Evolutionary conservation across 2,329 filamentous ascomycete species (phyloP), one percentile per base, ranked within the genome.

Genomic region (Penicillium italicum): DNA sequence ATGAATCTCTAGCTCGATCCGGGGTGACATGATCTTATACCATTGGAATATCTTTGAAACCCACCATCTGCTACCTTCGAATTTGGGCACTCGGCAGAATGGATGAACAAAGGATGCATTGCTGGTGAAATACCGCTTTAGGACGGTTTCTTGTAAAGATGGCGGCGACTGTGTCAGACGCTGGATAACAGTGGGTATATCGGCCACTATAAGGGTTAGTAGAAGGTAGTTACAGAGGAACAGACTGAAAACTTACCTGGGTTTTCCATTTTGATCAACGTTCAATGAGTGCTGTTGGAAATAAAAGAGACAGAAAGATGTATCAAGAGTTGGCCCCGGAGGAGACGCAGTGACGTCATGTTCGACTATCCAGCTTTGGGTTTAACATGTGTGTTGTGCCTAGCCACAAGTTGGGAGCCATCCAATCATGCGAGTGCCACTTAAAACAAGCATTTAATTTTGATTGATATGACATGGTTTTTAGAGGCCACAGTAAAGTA

Each of bases 11-110:
- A 93, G 74, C 41, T 86, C 80, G 61, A 94, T 89, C 18, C 79
- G 77, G 0, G 91, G 91, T 58, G 86, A 90, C 68, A 96, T 78
- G 61, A 93, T 88, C 67, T 91, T 90, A 74, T 95, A 93, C 89
- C 88, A 92, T 38, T 85, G 83, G 68, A 90, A 95, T 54, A 96
- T 86, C 63, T 81, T 79, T 45, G 82, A 76, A 18, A 95, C 79
- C 6, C 89, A 69, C 74, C 80, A 84, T 41, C 89, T 80, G 10
- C 88, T 92, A 60, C 86, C 83, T 11, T 75, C 66, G 62, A 80
- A 83, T 57, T 72, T 77, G 41, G 77, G 78, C 2, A 90, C 89
- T 12, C 85, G 82, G 66, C 88, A 91, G 70, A 93, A 87, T 0
- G 90, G 90, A 63, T 96, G 90, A 3, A 82, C 81, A 69, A 96